These are phyloP conservation scores for Chrysosporium keratinophilum DNA, from an alignment of 2,329 filamentous ascomycete genomes.

Conservation along the genomic window DNA sequence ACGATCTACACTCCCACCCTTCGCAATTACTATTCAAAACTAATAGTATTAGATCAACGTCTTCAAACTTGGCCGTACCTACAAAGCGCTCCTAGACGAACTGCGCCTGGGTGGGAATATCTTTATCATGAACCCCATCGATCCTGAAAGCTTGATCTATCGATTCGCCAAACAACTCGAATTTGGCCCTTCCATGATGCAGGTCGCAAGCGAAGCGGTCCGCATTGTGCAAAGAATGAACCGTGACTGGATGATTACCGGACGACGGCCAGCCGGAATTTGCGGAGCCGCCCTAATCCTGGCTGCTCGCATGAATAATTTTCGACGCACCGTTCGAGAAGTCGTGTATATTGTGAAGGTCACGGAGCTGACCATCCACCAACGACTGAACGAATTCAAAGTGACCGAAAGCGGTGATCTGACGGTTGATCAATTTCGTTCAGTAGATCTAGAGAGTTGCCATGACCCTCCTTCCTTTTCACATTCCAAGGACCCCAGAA, in stretches of 20 bases:
- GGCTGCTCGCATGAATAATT: conserved; percentile 97
- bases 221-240: conserved; percentile 87
- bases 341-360: conserved; percentile 98
- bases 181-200: conserved; percentile 69
- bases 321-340: conserved; percentile 80
- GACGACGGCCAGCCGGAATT: conserved; percentile 82
- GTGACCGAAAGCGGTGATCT: conserved; percentile 72
- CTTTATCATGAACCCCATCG: conserved; percentile 62
- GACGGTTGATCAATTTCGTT: conserved; percentile 72
- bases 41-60: conserved; percentile 59
- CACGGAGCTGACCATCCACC: conserved; percentile 82
- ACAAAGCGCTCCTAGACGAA: conserved; percentile 66
- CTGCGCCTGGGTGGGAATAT: conserved; percentile 46
- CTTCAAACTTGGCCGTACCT: conserved; percentile 80
- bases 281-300: conserved; percentile 91
- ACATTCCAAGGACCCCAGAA: conserved; percentile 46
- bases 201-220: conserved; percentile 79
- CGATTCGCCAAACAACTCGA: conserved; percentile 87
- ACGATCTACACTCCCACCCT: conserved; percentile 13
- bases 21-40: conserved; percentile 5
- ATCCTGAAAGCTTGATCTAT: conserved; percentile 82
- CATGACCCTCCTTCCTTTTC: conserved; percentile 77
- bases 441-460: conserved; percentile 48
- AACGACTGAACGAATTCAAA: conserved; percentile 85
- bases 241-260: conserved; percentile 92